Base-by-base conservation (phyloP, 805 yeast genomes). In the Metschnikowia anglica region DNA sequence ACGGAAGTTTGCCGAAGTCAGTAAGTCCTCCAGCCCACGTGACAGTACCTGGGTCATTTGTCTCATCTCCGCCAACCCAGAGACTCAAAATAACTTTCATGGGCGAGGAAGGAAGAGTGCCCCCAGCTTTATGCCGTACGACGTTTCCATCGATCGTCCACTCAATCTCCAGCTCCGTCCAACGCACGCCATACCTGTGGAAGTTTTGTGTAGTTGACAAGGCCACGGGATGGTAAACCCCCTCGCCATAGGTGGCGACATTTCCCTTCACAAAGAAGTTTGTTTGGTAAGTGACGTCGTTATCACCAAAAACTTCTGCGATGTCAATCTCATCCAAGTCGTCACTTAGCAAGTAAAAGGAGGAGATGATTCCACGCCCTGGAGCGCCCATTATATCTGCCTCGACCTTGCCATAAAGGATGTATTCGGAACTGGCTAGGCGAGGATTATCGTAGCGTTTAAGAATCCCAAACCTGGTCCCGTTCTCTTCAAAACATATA, bases 281-380 rank as follows among this genome's bases (percentile, higher is more conserved):
- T 15, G 70, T 50, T 47, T 68, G 73, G 46, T 54, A 57, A 42
- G 57, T 59, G 37, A 41, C 53, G 5, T 48, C 51, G 36, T 61
- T 56, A n/a, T 65, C 62, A 3, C 75, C 75, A 54, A 69, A 66
- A 5, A 61, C 41, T 37, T 70, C 75, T 3, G 61, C 64, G 7
- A 68, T 51, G 40, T 70, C 74, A 27, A 70, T 68, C 45, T 69
- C 74, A 47, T 70, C 75, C 44, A 65, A 54, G 50, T 68, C 73
- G 43, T 68, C 68, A 34, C 70, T 65, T 46, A 68, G 74, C n/a
- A 70, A 44, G 48, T 70, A 70, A 33, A 68, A 62, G 18, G 70
- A 62, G 18, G 66, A 59, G n/a, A 70, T 59, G 16, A 70, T 58
- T 1, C 74, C 74, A 4, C 33, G 37, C 1, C 73, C 75, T 0